Evolutionary conservation across 2,329 filamentous ascomycete genomes (phyloP).

Genomic region (Pestalotiopsis sp.): DNA sequence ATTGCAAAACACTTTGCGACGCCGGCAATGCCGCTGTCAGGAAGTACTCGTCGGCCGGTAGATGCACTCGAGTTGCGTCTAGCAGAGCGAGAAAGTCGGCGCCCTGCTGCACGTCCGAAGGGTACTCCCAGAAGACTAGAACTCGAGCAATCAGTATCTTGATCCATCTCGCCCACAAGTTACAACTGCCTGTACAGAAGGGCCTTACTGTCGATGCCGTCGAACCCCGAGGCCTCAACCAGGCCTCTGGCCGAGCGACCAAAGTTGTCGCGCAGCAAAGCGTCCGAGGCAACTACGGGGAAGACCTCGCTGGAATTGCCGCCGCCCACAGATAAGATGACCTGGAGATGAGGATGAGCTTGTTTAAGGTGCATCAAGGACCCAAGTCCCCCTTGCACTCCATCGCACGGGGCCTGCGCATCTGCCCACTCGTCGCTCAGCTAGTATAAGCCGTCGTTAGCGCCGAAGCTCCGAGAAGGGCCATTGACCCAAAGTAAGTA

Average conservation of each 20-base stretch:
- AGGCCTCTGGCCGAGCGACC: conserved; percentile 67
- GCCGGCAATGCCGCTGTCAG: conserved; percentile 75
- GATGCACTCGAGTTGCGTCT: conserved; percentile 63
- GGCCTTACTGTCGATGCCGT: conserved; percentile 74
- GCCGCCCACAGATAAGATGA: conserved; percentile 79
- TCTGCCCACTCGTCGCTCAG: conserved; percentile 81
- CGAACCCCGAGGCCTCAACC: conserved; percentile 70
- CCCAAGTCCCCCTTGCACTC: conserved; percentile 69
- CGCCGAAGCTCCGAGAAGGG: conserved; percentile 10
- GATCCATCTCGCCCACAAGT: background rate
- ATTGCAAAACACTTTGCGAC: conserved; percentile 64
- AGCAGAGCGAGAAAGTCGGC: conserved; percentile 72
- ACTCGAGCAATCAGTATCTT: background rate
- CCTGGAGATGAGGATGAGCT: conserved; percentile 69
- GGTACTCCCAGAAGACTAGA: conserved; percentile 83
- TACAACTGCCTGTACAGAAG: background rate
- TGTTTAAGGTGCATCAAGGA: conserved; percentile 75
- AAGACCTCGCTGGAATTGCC: conserved; percentile 67
- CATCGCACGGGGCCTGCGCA: conserved; percentile 71
- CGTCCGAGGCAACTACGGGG: conserved; percentile 65
- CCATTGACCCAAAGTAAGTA: conserved; percentile 6
- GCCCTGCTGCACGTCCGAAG: conserved; percentile 66
- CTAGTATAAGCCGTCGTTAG: conserved; percentile 43
- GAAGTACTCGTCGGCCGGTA: conserved; percentile 70
- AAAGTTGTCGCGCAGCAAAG: conserved; percentile 68